These are phyloP conservation scores for Suillus sp. DNA, from an alignment of 768 basidiomycete genomes.

Conservation along the genomic window DNA sequence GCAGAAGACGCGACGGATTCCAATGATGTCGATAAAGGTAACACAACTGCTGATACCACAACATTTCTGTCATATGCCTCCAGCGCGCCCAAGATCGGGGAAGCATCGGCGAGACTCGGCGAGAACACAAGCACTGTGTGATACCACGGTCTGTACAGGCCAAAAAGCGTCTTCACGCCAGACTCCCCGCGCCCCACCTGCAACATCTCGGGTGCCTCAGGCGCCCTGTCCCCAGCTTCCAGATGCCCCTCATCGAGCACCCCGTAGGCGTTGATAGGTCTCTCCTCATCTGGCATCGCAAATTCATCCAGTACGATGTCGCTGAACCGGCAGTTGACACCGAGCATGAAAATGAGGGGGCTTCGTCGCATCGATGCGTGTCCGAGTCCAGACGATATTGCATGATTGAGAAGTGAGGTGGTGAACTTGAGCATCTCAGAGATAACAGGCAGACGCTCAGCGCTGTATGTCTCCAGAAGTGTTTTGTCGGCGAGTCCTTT, in stretches of 20 bases:
- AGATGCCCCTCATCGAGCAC: slow-evolving; percentile 15
- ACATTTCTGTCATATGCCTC: not conserved
- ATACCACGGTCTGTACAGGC: slow-evolving; percentile 27
- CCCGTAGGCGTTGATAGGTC: slow-evolving; percentile 11
- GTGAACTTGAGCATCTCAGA: slow-evolving; percentile 30
- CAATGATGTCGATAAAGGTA: not conserved
- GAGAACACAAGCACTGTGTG: slow-evolving; percentile 16
- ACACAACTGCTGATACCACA: slow-evolving; percentile 8
- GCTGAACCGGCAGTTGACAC: slow-evolving; percentile 20
- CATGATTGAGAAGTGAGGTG: slow-evolving; percentile 8
- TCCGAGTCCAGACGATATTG: not conserved
- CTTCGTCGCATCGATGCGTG: slow-evolving; percentile 19
- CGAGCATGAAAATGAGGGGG: slow-evolving; percentile 34
- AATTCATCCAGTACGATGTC: slow-evolving; percentile 17
- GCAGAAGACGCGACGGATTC: slow-evolving; percentile 13
- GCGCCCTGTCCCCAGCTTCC: slow-evolving; percentile 17
- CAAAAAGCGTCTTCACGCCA: slow-evolving; percentile 27
- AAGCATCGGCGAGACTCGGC: slow-evolving; percentile 12
- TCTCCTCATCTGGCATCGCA: not conserved
- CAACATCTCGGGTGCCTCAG: slow-evolving; percentile 22
- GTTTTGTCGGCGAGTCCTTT: slow-evolving; percentile 23
- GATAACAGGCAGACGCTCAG: too few species aligned
- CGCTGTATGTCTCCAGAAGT: slow-evolving; percentile 30
- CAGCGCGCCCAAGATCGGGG: slow-evolving; percentile 2
- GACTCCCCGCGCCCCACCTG: slow-evolving; percentile 11